Evolutionary conservation across 2,329 filamentous ascomycete genomes (phyloP), one percentile per base, ranked within the genome.

Genomic region (Teratosphaeria gauchensis): DNA sequence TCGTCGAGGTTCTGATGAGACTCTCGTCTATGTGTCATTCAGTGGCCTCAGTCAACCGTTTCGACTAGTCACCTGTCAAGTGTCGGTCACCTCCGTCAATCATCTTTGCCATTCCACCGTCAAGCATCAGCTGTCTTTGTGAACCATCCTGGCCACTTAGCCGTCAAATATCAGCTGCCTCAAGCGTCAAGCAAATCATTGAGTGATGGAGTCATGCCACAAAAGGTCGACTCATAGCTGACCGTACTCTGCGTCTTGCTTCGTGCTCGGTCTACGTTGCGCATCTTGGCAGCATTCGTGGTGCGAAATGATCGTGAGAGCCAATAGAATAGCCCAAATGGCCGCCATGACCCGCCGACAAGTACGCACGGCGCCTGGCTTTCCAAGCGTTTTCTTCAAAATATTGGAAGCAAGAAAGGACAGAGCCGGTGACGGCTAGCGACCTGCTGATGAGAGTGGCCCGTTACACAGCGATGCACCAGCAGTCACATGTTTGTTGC

Each of bases 191-290:
- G 24, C 24, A 4, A 28, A 28, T 28, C 2, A 28, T 28, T 28
- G 24, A 28, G 2, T 28, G 24, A 28, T 28, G 24, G 2, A 28
- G 24, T 28, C 24, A 28, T 2, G 24, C 4, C 24, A 28, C n/a
- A n/a, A n/a, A n/a, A 28, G 24, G 24, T 28, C 24, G 24, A 28
- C 24, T 28, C 24, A 28, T 28, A 28, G 24, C 24, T 28, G 2
- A 28, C 24, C 77, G 80, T 0, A 76, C 73, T 52, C 78, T 65
- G 28, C 73, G 68, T 28, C 77, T 68, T 62, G 80, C 77, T 66
- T 82, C 79, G 51, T 72, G 65, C 55, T 80, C 77, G 1, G 74
- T 75, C 79, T 77, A 80, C 0, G 77, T 77, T 38, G 62, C 68
- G 33, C 69, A 65, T 28, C 68, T 66, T 7, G 72, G 73, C 4